These are phyloP conservation scores for Trifolium fragiferum DNA, from an alignment of 306 rosid genomes.

Conservation along the genomic window DNA sequence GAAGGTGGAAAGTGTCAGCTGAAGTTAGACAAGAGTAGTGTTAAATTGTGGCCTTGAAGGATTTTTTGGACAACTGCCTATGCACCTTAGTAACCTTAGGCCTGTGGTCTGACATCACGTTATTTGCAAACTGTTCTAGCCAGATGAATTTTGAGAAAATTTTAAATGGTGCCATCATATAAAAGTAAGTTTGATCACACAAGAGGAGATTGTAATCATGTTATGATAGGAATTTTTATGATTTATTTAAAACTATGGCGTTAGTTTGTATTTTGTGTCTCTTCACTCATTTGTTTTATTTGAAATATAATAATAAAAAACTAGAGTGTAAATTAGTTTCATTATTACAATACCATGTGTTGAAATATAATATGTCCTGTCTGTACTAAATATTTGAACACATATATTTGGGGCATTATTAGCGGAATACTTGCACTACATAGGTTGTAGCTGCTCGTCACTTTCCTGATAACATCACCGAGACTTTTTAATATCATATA, in stretches of 20 bases:
- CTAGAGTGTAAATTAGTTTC: background rate
- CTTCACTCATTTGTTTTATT: background rate
- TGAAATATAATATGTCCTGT: background rate
- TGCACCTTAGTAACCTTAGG: slow-evolving; percentile 4
- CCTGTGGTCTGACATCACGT: background rate
- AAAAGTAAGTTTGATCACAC: background rate
- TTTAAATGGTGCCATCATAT: slow-evolving; percentile 14
- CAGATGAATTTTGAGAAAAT: slow-evolving; percentile 14
- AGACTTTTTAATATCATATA: slow-evolving; percentile 1
- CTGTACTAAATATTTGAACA: slow-evolving; percentile 1
- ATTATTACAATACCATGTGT: slow-evolving; percentile 4
- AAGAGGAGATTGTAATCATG: slow-evolving; percentile 3
- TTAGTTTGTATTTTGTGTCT: slow-evolving; percentile 13
- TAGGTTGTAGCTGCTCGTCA: background rate
- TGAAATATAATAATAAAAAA: background rate
- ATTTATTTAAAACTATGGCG: background rate
- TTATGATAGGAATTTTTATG: slow-evolving; percentile 15
- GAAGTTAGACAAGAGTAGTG: background rate
- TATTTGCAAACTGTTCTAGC: background rate
- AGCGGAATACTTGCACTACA: background rate
- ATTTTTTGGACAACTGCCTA: background rate
- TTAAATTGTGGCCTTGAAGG: no score
- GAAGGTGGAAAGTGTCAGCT: background rate
- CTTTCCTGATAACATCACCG: background rate
- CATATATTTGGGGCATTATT: background rate